Conservation (phyloP, 2,329 filamentous ascomycete genomes). For the Aspergillus fructus region DNA sequence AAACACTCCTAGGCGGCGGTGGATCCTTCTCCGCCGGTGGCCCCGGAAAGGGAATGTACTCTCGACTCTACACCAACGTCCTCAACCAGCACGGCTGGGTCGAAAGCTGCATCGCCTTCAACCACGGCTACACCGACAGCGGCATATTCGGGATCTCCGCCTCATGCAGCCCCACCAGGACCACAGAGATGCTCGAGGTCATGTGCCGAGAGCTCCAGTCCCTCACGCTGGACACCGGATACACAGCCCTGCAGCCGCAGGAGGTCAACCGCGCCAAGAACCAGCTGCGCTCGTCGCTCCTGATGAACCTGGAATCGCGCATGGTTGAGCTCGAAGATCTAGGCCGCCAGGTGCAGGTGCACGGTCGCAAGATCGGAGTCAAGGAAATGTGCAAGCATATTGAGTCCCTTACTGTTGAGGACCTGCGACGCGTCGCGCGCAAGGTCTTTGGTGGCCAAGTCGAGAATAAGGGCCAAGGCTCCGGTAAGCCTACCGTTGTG, state of each 20-base stretch:
- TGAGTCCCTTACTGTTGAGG: slow-evolving; percentile 73
- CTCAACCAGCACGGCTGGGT: slow-evolving; percentile 98
- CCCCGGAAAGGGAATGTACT: slow-evolving; percentile 99
- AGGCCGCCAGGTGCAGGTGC: slow-evolving; percentile 93
- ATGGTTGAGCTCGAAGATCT: slow-evolving; percentile 98
- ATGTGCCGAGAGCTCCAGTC: slow-evolving; percentile 87
- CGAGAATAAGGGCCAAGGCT: slow-evolving; percentile 72
- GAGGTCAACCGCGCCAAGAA: slow-evolving; percentile 97
- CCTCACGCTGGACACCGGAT: slow-evolving; percentile 74
- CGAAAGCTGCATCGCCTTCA: slow-evolving; percentile 92
- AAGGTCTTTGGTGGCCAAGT: slow-evolving; percentile 76
- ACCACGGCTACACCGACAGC: slow-evolving; percentile 94
- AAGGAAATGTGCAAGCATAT: slow-evolving; percentile 91
- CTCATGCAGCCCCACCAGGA: slow-evolving; percentile 75
- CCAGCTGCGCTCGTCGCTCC: slow-evolving; percentile 80
- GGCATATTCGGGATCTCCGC: slow-evolving; percentile 93
- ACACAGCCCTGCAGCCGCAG: slow-evolving; percentile 65
- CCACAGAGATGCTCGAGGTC: slow-evolving; percentile 83
- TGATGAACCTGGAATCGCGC: slow-evolving; percentile 96
- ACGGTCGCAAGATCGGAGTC: slow-evolving; percentile 87
- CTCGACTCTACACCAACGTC: slow-evolving; percentile 93
- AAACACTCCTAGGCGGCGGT: slow-evolving; percentile 92
- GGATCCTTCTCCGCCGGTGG: slow-evolving; percentile 96
- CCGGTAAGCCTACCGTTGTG: slow-evolving; percentile 88
- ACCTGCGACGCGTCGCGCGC: slow-evolving; percentile 77